phyloP scores from a whole-genome alignment of 306 rosid species.

The Sicyos edulis region DNA sequence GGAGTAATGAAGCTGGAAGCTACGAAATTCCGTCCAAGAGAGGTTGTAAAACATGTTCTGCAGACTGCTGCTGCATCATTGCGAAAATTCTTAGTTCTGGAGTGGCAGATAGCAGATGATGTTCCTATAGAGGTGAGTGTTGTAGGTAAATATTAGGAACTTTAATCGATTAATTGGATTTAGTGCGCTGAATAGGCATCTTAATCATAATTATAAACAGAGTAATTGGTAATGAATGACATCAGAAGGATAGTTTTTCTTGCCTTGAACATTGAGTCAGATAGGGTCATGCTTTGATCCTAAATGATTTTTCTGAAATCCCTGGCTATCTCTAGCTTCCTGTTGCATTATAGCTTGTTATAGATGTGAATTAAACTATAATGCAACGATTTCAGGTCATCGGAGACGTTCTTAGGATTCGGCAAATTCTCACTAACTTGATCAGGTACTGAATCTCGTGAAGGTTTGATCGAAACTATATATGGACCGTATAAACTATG shows the following conservation, averaged over 20 bases:
- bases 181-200: neutral
- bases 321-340: neutral
- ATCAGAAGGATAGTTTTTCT: neutral
- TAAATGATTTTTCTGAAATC: neutral
- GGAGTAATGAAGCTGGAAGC: conserved; percentile 95
- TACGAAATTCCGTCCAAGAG: conserved; percentile 80
- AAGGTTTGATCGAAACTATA: neutral
- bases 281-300: neutral
- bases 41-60: conserved; percentile 84
- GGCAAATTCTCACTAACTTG: conserved; percentile 89
- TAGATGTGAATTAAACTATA: neutral
- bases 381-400: conserved; percentile 45
- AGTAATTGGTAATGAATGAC: neutral
- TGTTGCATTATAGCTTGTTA: neutral
- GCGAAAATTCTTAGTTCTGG: conserved; percentile 72
- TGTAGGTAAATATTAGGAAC: neutral
- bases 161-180: neutral
- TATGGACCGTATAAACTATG: neutral
- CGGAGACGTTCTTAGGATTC: conserved; percentile 88
- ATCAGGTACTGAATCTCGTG: conserved; percentile 43
- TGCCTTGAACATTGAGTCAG: neutral
- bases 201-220: conserved; percentile 3
- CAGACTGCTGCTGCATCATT: conserved; percentile 96
- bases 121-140: conserved; percentile 77
- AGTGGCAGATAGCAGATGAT: conserved; percentile 80